Percentiles rank a stretch among this genome's conserved stretches.
These are phyloP conservation scores for Albatrellus ellisii DNA, from an alignment of 768 basidiomycete species.

Conservation along the genomic window DNA sequence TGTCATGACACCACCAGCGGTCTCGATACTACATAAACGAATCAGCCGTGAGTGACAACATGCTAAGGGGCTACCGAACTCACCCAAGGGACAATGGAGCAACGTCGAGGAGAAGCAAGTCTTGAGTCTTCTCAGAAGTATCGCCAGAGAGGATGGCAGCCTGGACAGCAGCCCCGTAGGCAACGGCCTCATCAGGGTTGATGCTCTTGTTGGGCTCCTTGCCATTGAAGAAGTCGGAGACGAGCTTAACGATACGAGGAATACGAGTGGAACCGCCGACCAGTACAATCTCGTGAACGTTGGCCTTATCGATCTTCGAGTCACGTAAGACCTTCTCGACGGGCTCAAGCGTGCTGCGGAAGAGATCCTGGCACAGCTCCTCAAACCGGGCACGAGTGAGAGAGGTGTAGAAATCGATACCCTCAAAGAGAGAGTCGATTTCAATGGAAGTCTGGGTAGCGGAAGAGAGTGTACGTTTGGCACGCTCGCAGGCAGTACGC, in stretches of 20 bases:
- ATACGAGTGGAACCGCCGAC: conserved; percentile 99
- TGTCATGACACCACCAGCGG: conserved; percentile 98
- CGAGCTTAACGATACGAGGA: conserved; percentile 92
- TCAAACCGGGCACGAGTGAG: conserved; percentile 98
- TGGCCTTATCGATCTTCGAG: conserved; percentile 94
- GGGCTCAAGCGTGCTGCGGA: conserved; percentile 86
- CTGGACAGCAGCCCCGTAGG: conserved; percentile 97
- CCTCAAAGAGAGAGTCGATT: conserved; percentile 96
- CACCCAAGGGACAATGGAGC: conserved; percentile 67
- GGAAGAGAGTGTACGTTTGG: conserved; percentile 95
- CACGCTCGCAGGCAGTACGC: conserved; percentile 95
- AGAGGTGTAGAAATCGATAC: conserved; percentile 96
- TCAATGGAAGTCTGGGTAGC: conserved; percentile 95
- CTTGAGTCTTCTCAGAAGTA: conserved; percentile 96
- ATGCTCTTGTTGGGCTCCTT: conserved; percentile 99
- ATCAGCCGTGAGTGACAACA: conserved; percentile 19
- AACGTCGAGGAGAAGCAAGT: conserved; percentile 91
- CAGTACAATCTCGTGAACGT: conserved; percentile 94
- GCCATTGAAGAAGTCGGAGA: conserved; percentile 97
- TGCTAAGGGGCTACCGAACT: not conserved
- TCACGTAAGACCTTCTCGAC: conserved; percentile 98
- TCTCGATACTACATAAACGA: conserved; percentile 60
- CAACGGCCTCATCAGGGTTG: conserved; percentile 98
- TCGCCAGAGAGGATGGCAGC: conserved; percentile 96
- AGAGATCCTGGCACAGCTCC: conserved; percentile 89